Conservation (phyloP, 768 basidiomycete genomes). For the Termitomyces sp. region DNA sequence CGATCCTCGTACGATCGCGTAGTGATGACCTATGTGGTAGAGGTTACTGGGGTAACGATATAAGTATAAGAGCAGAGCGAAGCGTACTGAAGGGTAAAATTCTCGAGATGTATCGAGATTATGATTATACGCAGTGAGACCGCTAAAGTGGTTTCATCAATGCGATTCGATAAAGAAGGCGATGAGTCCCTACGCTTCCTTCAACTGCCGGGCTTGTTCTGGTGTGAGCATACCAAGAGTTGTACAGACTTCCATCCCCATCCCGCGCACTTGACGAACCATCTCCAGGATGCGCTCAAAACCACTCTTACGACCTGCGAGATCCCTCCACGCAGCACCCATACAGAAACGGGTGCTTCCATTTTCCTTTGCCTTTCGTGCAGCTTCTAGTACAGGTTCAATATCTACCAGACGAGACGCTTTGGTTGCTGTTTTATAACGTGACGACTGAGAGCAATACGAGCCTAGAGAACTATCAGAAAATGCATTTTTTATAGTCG, state of each 20-base stretch:
- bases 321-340: constrained; percentile 98
- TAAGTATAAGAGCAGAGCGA: background rate
- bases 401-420: constrained; percentile 84
- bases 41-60: background rate
- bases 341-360: constrained; percentile 98
- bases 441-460: constrained; percentile 97
- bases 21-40: constrained; percentile 72
- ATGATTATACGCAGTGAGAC: constrained; percentile 96
- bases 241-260: constrained; percentile 99
- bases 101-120: constrained; percentile 98
- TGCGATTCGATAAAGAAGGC: background rate
- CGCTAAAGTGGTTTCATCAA: constrained; percentile 36
- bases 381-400: constrained; percentile 90
- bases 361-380: constrained; percentile 90
- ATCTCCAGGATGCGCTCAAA: constrained; percentile 91
- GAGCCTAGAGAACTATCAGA: constrained; percentile 50
- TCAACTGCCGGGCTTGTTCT: constrained; percentile 86
- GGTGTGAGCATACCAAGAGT: constrained; percentile 96
- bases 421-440: constrained; percentile 82
- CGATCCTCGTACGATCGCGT: constrained; percentile 93
- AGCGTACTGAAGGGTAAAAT: constrained; percentile 81
- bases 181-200: constrained; percentile 73
- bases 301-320: constrained; percentile 86
- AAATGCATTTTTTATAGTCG: constrained; percentile 2
- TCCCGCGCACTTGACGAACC: constrained; percentile 84